These are phyloP conservation scores for Paramyrothecium roridum DNA, from an alignment of 2,329 filamentous ascomycete species.

Conservation along the genomic window DNA sequence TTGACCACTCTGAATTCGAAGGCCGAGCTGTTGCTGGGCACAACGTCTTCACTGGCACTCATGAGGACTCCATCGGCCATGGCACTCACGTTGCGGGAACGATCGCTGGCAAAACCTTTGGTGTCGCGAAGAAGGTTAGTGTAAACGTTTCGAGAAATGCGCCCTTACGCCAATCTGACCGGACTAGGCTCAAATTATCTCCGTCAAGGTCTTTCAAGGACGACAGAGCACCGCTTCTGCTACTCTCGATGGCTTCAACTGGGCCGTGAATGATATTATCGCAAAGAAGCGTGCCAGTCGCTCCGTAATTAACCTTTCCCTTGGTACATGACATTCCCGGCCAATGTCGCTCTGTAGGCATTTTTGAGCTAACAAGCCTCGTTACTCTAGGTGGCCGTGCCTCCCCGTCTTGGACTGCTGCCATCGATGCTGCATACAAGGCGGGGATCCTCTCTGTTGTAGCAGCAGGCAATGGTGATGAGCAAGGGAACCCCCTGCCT, in stretches of 20 bases:
- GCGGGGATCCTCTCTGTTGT: constrained; percentile 49
- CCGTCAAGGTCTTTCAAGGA: constrained; percentile 42
- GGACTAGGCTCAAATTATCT: no score
- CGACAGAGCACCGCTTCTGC: constrained; percentile 20
- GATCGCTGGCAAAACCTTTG: constrained; percentile 29
- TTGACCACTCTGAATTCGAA: constrained; percentile 50
- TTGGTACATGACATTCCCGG: no score
- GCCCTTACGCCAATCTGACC: no score
- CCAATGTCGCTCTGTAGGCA: no score
- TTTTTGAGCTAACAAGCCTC: no score
- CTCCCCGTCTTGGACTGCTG: constrained; percentile 45
- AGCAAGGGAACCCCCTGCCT: no score
- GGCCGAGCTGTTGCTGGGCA: constrained; percentile 40
- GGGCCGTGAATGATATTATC: constrained; percentile 41
- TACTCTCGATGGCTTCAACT: constrained; percentile 32
- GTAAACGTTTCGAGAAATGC: no score
- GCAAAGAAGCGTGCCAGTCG: constrained; percentile 32
- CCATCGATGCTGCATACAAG: constrained; percentile 40
- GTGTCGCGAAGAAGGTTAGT: constrained; percentile 40
- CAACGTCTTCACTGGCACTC: constrained; percentile 19
- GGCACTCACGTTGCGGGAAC: constrained; percentile 38
- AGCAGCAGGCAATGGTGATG: constrained; percentile 54
- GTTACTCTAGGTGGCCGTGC: constrained; percentile 42
- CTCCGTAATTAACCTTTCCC: constrained; percentile 53
- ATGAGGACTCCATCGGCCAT: constrained; percentile 32